Percentiles rank a stretch among this genome's conserved stretches.
Conservation (phyloP, 2,329 filamentous ascomycete species). For the Neodidymelliopsis sp. region DNA sequence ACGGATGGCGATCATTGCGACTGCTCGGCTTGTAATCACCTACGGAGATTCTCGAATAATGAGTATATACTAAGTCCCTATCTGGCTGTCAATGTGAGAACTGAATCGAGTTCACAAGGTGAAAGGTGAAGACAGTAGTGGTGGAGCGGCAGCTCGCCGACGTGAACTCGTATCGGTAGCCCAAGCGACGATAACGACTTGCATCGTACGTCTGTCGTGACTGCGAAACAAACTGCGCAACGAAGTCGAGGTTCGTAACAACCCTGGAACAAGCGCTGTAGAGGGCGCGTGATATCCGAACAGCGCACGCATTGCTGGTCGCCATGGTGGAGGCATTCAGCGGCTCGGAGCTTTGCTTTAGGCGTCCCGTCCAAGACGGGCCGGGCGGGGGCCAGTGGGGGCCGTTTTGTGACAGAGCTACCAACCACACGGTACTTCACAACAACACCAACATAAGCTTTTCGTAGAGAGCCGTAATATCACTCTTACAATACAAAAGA, state of each 20-base stretch:
- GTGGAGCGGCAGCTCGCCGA: too few species aligned
- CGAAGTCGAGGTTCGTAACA: neutral
- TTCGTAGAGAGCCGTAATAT: too few species aligned
- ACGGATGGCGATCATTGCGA: constrained; percentile 7
- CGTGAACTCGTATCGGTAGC: too few species aligned
- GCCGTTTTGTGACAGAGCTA: neutral
- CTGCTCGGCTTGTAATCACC: neutral
- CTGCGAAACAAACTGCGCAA: too few species aligned
- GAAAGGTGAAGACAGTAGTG: too few species aligned
- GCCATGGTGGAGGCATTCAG: neutral
- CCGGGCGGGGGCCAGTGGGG: neutral
- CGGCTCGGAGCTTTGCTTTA: neutral
- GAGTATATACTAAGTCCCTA: too few species aligned
- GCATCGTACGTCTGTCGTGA: too few species aligned
- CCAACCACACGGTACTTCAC: neutral
- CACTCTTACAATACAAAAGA: too few species aligned
- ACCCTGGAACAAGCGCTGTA: neutral
- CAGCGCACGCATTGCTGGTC: neutral
- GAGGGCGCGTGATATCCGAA: neutral
- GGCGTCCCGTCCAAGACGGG: constrained; percentile 1
- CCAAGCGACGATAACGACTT: too few species aligned
- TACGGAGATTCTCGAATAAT: neutral
- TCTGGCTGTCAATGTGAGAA: too few species aligned
- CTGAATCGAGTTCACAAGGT: neutral
- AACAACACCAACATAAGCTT: too few species aligned